A percentile compares a stretch with the other conserved stretches of the same genome.
These are phyloP conservation scores for Xylaria arbuscula DNA, from an alignment of 2,329 filamentous ascomycete species.

Conservation along the genomic window DNA sequence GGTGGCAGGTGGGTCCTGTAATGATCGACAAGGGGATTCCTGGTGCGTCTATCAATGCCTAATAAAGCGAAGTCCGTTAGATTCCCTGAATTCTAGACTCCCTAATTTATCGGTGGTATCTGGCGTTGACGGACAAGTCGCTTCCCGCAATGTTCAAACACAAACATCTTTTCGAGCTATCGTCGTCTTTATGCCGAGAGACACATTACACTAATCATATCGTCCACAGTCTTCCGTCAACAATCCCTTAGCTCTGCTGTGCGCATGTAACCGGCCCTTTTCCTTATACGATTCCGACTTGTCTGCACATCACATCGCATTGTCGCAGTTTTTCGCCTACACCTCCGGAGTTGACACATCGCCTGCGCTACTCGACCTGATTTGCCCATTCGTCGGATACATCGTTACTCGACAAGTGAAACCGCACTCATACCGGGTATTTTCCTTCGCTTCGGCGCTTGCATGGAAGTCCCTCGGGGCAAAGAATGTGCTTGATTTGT, in stretches of 20 bases:
- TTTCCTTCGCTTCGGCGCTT: conserved; percentile 13
- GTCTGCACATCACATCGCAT: neutral
- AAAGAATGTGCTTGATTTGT: conserved; percentile 12
- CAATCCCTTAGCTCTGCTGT: neutral
- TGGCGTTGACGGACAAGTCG: conserved; percentile 20
- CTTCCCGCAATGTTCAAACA: conserved; percentile 20
- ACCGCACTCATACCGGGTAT: conserved; percentile 8
- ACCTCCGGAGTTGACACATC: conserved; percentile 14
- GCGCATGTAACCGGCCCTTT: neutral
- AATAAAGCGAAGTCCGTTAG: conserved; percentile 25
- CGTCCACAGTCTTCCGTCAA: neutral
- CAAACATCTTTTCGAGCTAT: conserved; percentile 20
- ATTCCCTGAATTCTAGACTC: conserved; percentile 30
- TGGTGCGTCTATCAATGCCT: conserved; percentile 27
- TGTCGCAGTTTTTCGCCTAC: conserved; percentile 17
- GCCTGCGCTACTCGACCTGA: conserved; percentile 16
- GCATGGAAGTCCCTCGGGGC: conserved; percentile 17
- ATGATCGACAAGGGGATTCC: conserved; percentile 12
- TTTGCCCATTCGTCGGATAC: conserved; percentile 3
- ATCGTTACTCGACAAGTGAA: conserved; percentile 4
- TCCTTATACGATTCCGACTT: conserved; percentile 3
- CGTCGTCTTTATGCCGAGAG: conserved; percentile 12
- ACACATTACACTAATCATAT: neutral
- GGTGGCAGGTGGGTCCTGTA: neutral
- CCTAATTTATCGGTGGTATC: conserved; percentile 6